Conservation (phyloP, 345 rosid species). For the Sisymbrium altissimum region DNA sequence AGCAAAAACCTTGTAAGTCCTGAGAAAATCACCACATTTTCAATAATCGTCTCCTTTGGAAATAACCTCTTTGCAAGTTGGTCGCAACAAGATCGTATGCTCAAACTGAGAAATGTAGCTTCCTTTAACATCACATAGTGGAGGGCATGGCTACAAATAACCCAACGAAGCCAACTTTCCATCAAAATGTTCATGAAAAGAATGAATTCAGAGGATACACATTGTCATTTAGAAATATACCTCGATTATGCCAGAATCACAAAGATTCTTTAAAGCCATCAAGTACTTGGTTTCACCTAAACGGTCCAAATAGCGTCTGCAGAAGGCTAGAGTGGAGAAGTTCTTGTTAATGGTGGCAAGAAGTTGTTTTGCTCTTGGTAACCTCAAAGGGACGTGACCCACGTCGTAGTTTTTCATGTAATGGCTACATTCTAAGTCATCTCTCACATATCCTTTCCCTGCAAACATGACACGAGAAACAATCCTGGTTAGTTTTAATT, state of each 20-base stretch:
- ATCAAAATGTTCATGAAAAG: neutral
- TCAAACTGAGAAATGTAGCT: constrained; percentile 91
- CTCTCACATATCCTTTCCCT: constrained; percentile 93
- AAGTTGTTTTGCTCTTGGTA: constrained; percentile 92
- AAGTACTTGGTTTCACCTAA: constrained; percentile 89
- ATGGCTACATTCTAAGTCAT: constrained; percentile 94
- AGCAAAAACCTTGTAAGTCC: neutral
- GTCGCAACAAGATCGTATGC: constrained; percentile 90
- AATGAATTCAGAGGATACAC: neutral
- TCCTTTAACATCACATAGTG: constrained; percentile 79
- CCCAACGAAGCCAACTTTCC: neutral
- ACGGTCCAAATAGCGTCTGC: constrained; percentile 88
- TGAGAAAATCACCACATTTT: neutral
- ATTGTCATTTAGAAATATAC: constrained; percentile 28
- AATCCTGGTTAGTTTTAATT: constrained; percentile 25
- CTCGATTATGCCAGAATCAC: constrained; percentile 84
- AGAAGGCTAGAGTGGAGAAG: constrained; percentile 89
- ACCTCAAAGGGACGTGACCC: constrained; percentile 73
- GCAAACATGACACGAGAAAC: constrained; percentile 34
- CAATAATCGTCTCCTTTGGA: constrained; percentile 84
- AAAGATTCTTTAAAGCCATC: constrained; percentile 90
- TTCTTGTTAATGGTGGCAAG: constrained; percentile 87
- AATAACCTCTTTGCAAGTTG: constrained; percentile 93
- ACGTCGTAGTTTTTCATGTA: constrained; percentile 83
- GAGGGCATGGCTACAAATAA: constrained; percentile 64